phyloP scores from a whole-genome alignment of 140 eudicot genomes.

The Cichorium intybus region DNA sequence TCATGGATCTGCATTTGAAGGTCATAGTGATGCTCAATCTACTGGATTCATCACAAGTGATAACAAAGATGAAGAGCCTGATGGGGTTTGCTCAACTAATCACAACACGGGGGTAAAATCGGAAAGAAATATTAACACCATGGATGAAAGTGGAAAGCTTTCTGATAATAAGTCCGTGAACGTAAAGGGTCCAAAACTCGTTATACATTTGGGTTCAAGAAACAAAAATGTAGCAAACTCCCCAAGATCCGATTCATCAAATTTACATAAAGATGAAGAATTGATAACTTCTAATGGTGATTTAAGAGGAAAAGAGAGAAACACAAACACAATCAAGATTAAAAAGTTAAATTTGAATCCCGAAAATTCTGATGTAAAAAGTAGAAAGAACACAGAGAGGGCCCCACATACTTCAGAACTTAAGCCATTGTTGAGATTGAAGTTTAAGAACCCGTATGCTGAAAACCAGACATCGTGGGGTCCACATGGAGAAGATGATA shows the following conservation, averaged over 20 bases:
- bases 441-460: slow-evolving; percentile 61
- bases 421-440: slow-evolving; percentile 70
- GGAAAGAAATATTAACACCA: slow-evolving; percentile 43
- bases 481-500: slow-evolving; percentile 62
- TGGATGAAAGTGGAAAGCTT: slow-evolving; percentile 32
- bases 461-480: slow-evolving; percentile 59
- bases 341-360: slow-evolving; percentile 41
- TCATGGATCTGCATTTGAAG: slow-evolving; percentile 30
- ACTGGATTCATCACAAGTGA: slow-evolving; percentile 35
- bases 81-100: slow-evolving; percentile 42
- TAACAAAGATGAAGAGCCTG: slow-evolving; percentile 46
- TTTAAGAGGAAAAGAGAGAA: slow-evolving; percentile 42
- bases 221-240: slow-evolving; percentile 41
- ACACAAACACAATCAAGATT: slow-evolving; percentile 57
- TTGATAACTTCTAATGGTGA: slow-evolving; percentile 50
- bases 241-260: slow-evolving; percentile 63
- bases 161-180: slow-evolving; percentile 41
- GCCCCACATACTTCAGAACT: slow-evolving; percentile 48
- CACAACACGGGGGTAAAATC: slow-evolving; percentile 35
- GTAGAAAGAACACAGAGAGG: slow-evolving; percentile 42
- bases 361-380: slow-evolving; percentile 25
- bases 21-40: slow-evolving; percentile 40
- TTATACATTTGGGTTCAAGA: slow-evolving; percentile 77
- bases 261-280: slow-evolving; percentile 44
- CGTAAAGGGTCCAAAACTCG: slow-evolving; percentile 73